Evolutionary conservation across 768 basidiomycete genomes (phyloP).

Genomic region (Lyophyllum semitale): DNA sequence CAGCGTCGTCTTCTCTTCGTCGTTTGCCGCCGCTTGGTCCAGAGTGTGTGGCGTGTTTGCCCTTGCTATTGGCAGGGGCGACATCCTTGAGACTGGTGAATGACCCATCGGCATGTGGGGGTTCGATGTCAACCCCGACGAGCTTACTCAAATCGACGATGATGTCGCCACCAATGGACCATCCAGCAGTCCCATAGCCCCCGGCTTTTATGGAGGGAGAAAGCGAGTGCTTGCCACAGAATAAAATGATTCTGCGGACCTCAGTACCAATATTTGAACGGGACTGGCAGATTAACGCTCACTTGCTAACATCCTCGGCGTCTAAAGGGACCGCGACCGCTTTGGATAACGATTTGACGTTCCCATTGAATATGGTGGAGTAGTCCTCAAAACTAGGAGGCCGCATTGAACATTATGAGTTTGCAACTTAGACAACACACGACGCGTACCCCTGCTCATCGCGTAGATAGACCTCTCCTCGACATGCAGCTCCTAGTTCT

Average conservation of each 20-base stretch:
- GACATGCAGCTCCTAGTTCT: constrained; percentile 46
- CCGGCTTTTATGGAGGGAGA: constrained; percentile 86
- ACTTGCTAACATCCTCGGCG: constrained; percentile 83
- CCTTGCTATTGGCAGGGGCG: constrained; percentile 52
- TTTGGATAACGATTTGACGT: constrained; percentile 58
- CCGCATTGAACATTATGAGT: neutral
- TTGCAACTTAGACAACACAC: constrained; percentile 2
- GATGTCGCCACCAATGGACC: constrained; percentile 85
- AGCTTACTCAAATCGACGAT: constrained; percentile 80
- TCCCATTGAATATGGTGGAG: constrained; percentile 75
- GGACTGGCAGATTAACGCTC: constrained; percentile 26
- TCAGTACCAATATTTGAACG: neutral
- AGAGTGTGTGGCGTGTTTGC: constrained; percentile 39
- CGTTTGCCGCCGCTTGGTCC: constrained; percentile 44
- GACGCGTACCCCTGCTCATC: constrained; percentile 39
- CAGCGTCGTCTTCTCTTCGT: constrained; percentile 55
- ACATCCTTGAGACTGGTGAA: constrained; percentile 66
- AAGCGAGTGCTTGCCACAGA: constrained; percentile 71
- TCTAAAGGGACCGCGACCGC: constrained; percentile 75
- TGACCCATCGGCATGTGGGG: constrained; percentile 50
- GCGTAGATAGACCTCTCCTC: constrained; percentile 49
- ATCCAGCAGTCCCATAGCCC: constrained; percentile 89
- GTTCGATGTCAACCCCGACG: constrained; percentile 66
- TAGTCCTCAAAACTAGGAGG: constrained; percentile 45
- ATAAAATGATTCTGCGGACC: constrained; percentile 57